These are phyloP conservation scores for Salix exigua DNA, from an alignment of 345 rosid species.

Conservation along the genomic window DNA sequence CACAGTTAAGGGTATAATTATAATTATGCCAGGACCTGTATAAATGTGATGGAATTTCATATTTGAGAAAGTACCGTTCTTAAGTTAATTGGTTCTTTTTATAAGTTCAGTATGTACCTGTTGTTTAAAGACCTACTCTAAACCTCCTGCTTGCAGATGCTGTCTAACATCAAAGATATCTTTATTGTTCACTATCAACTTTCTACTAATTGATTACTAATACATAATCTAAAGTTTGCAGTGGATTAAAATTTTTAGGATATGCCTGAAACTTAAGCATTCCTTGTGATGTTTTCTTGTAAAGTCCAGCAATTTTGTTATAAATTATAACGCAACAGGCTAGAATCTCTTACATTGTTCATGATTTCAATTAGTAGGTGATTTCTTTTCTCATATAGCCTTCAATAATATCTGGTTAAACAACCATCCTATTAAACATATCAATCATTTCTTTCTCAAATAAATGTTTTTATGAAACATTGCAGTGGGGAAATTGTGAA, in stretches of 20 bases:
- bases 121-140: background rate
- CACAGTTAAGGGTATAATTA: too few species aligned
- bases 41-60: too few species aligned
- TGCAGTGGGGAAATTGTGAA: slow-evolving; percentile 61
- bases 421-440: background rate
- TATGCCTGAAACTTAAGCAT: background rate
- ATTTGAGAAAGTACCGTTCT: too few species aligned
- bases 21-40: too few species aligned
- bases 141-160: background rate
- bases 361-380: background rate
- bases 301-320: too few species aligned
- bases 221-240: background rate
- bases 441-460: background rate
- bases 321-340: too few species aligned
- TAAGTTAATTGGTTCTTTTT: too few species aligned
- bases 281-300: background rate
- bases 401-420: background rate
- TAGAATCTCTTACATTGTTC: background rate
- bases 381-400: background rate
- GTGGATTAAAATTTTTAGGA: background rate
- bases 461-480: background rate
- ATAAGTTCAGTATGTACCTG: background rate
- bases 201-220: too few species aligned
- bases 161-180: background rate
- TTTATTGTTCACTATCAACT: background rate